Evolutionary conservation across 192 early-diverging fungal species (phyloP), one percentile per base, ranked within the genome.

Genomic region (Mortierella claussenii): DNA sequence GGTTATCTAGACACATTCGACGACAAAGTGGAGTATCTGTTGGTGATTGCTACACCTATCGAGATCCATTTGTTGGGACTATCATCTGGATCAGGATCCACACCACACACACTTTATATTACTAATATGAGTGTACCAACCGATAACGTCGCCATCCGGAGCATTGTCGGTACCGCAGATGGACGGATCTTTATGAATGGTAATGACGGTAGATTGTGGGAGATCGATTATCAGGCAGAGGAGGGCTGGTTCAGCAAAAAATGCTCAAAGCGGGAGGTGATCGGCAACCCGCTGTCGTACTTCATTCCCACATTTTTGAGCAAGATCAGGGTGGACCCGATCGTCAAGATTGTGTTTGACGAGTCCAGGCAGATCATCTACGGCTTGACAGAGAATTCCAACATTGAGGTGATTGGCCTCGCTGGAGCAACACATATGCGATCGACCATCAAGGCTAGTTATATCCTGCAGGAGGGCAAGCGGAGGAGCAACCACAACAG

Each of bases 151-250:
- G 85, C 85, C 17, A 94, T 98, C 84, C 86, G 79, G 44, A 85
- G 85, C 45, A 96, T 98, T 56, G 80, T 84, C 13, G 94, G 94
- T 11, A 92, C 95, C 11, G 61, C 46, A 18, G 81, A 90, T 37
- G 97, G 97, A 21, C 84, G 97, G 5, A 90, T 98, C 32, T 96
- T 97, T 58, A 93, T 97, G 93, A 80, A 88, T 26, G 96, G 96
- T 46, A 88, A 88, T 59, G 91, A 96, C 70, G 93, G 93, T 27
- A 85, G 90, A 57, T 66, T 98, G 13, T 96, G 93, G 82, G 97
- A 98, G 81, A 82, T 98, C 34, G 82, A 82, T 30, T 98, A 98
- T 70, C 91, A 94, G 79, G 79, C 90, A 11, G 88, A 88, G 46
- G 97, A 97, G 51, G 91, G 92, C 7, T 97, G 94, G 94, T 93